A percentile compares a stretch with the other conserved stretches of the same genome.
Conservation (phyloP, 1,139 yeast genomes). For the Pichia sp. region DNA sequence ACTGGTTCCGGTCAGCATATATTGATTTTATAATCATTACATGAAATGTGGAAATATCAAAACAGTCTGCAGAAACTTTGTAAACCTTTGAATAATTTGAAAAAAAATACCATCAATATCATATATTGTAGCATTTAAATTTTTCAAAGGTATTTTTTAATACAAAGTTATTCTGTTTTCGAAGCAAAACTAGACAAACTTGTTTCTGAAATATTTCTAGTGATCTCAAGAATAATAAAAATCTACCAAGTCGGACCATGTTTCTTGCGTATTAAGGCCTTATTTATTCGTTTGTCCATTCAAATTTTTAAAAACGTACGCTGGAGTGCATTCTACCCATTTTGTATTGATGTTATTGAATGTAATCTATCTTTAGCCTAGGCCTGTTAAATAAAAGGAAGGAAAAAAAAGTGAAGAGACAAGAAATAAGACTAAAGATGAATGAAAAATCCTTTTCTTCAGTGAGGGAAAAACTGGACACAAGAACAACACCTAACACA, state of each 20-base stretch:
- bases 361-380: conserved; percentile 13
- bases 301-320: conserved; percentile 26
- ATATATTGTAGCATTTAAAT: no score
- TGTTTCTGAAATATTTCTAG: conserved; percentile 1
- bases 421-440: background rate
- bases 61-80: conserved; percentile 1
- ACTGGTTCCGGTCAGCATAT: conserved; percentile 31
- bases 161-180: no score
- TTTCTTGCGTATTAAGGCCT: conserved; percentile 22
- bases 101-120: background rate
- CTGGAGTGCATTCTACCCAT: conserved; percentile 62
- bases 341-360: conserved; percentile 26
- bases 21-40: conserved; percentile 6
- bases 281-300: conserved; percentile 3
- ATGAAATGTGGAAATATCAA: conserved; percentile 2
- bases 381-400: conserved; percentile 10
- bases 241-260: conserved; percentile 28
- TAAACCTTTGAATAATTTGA: no score
- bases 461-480: no score
- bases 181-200: background rate
- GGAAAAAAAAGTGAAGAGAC: background rate
- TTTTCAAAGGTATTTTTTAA: no score
- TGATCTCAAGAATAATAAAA: conserved; percentile 1
- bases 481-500: no score
- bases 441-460: no score